A percentile compares a stretch with the other conserved stretches of the same genome.
Conservation (phyloP, 257 asterid genomes). For the Gentiana straminea region DNA sequence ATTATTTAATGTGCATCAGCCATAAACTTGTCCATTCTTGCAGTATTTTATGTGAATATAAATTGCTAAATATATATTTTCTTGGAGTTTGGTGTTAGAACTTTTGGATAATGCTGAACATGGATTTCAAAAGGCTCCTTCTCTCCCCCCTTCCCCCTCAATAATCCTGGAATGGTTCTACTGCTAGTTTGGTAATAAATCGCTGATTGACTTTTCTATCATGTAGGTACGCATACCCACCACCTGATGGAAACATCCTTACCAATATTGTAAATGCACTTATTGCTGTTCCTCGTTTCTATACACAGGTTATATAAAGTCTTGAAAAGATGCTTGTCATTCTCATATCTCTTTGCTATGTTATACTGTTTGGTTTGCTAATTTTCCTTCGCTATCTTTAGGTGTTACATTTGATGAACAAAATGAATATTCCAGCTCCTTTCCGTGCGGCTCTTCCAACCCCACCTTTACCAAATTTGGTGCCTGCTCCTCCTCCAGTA, state of each 20-base stretch:
- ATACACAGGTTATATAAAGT: conserved; percentile 58
- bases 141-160: background rate
- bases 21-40: too few species aligned
- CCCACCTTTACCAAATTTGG: conserved; percentile 66
- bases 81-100: too few species aligned
- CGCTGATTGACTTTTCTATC: conserved; percentile 15
- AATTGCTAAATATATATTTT: too few species aligned
- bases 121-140: too few species aligned
- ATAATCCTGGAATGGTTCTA: background rate
- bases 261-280: conserved; percentile 92
- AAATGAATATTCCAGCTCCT: conserved; percentile 98
- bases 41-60: too few species aligned
- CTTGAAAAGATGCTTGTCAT: conserved; percentile 1
- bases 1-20: too few species aligned
- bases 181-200: background rate
- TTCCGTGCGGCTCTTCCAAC: conserved; percentile 84
- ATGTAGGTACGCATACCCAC: conserved; percentile 81
- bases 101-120: too few species aligned
- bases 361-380: background rate
- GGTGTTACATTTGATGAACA: conserved; percentile 99
- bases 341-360: conserved; percentile 5
- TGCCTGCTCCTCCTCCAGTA: conserved; percentile 35
- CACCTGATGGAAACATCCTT: conserved; percentile 89
- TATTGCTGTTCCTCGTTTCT: conserved; percentile 94
- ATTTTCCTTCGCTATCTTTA: conserved; percentile 10